Conservation (phyloP, 345 rosid genomes). For the Schrenkiella parvula region DNA sequence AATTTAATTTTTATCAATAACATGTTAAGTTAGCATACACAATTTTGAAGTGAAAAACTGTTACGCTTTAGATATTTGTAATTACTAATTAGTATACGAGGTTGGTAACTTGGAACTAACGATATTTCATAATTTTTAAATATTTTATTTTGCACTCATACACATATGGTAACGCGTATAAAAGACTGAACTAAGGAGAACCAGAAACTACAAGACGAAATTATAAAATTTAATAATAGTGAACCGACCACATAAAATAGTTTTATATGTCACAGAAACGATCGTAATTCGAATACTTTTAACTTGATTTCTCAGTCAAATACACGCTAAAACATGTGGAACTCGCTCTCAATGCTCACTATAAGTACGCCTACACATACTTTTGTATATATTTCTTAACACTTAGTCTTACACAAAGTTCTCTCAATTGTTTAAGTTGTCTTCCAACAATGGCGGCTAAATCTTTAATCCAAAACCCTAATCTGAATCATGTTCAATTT, state of each 20-base stretch:
- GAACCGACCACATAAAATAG: constrained; percentile 23
- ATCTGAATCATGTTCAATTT: constrained; percentile 14
- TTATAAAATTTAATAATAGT: neutral
- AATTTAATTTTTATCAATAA: no score
- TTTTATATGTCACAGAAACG: constrained; percentile 7
- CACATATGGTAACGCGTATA: constrained; percentile 30
- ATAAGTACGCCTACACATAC: constrained; percentile 10
- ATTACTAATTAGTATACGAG: neutral
- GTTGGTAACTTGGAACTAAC: neutral
- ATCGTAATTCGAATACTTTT: constrained; percentile 17
- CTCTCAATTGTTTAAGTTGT: neutral
- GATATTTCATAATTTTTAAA: neutral
- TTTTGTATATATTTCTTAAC: neutral
- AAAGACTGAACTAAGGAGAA: constrained; percentile 22
- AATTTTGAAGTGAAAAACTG: no score
- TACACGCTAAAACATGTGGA: constrained; percentile 29
- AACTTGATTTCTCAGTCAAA: constrained; percentile 20
- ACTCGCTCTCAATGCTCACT: neutral
- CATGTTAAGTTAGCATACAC: no score
- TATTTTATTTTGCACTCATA: neutral
- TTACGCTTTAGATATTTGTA: no score
- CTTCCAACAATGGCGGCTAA: constrained; percentile 39
- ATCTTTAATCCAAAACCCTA: constrained; percentile 31
- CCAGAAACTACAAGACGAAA: neutral
- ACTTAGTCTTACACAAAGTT: neutral